Percentiles rank a stretch among this genome's conserved stretches.
These are phyloP conservation scores for Xylaria sp. DNA, from an alignment of 2,329 filamentous ascomycete genomes.

Conservation along the genomic window DNA sequence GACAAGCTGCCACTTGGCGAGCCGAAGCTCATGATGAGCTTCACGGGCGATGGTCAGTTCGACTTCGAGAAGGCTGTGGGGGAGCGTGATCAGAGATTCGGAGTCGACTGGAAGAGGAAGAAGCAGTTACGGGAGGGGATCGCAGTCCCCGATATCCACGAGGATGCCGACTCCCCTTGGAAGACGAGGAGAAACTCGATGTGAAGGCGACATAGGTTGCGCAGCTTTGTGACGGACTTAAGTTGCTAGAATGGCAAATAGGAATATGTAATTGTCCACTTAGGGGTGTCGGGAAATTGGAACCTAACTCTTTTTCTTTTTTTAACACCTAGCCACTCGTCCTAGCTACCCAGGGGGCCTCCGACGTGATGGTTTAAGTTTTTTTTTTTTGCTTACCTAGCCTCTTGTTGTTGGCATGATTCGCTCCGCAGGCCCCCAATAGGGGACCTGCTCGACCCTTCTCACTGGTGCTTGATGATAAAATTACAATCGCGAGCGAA, in stretches of 20 bases:
- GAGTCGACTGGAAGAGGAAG: conserved; percentile 59
- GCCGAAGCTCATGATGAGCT: conserved; percentile 67
- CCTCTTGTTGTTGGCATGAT: no score
- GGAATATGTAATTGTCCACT: not conserved
- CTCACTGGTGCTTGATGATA: no score
- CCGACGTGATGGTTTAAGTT: no score
- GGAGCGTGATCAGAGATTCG: conserved; percentile 60
- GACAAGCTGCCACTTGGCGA: conserved; percentile 66
- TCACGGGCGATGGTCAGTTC: conserved; percentile 61
- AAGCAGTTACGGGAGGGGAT: conserved; percentile 57
- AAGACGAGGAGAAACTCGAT: conserved; percentile 45
- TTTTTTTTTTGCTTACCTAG: no score
- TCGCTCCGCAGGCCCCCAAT: no score
- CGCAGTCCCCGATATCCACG: conserved; percentile 55
- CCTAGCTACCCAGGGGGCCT: no score
- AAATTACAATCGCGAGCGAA: no score
- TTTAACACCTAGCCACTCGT: no score
- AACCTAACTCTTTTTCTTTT: no score
- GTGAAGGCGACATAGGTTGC: conserved; percentile 30
- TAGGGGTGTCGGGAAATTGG: no score
- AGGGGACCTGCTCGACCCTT: no score
- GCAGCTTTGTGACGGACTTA: not conserved
- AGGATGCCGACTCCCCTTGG: conserved; percentile 47
- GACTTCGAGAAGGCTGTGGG: conserved; percentile 58
- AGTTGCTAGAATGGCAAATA: not conserved